Evolutionary conservation across 257 asterid genomes (phyloP).

Genomic region (Nyctanthes arbortristis): DNA sequence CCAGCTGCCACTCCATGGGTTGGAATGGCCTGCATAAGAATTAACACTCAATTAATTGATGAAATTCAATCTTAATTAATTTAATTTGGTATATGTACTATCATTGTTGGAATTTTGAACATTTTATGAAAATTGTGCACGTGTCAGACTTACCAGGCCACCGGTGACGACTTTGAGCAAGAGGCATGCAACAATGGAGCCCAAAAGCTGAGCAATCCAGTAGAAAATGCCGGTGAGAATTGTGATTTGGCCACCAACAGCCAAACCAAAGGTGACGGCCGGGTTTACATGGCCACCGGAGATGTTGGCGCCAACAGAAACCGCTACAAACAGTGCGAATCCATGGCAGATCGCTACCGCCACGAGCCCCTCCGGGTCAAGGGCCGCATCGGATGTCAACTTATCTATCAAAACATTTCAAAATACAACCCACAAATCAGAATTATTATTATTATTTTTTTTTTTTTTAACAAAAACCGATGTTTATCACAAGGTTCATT

Average conservation of each 20-base stretch:
- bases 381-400: slow-evolving; percentile 55
- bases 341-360: slow-evolving; percentile 66
- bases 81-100: not conserved
- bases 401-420: slow-evolving; percentile 32
- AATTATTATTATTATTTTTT: not conserved
- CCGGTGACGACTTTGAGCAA: slow-evolving; percentile 63
- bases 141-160: slow-evolving; percentile 42
- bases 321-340: slow-evolving; percentile 68
- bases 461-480: not conserved
- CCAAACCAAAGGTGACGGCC: slow-evolving; percentile 72
- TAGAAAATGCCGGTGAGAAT: slow-evolving; percentile 60
- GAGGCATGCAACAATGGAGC: slow-evolving; percentile 49
- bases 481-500: not conserved
- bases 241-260: slow-evolving; percentile 74
- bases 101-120: not conserved
- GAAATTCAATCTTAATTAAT: not conserved
- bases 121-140: not conserved
- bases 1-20: slow-evolving; percentile 59
- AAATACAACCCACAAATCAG: not conserved
- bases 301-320: slow-evolving; percentile 62
- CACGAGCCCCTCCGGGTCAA: slow-evolving; percentile 56
- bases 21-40: slow-evolving; percentile 56
- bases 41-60: not conserved
- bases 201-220: slow-evolving; percentile 68
- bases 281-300: slow-evolving; percentile 85